phyloP scores from a whole-genome alignment of 2,329 filamentous ascomycete genomes.

The Colletotrichum abscissum region DNA sequence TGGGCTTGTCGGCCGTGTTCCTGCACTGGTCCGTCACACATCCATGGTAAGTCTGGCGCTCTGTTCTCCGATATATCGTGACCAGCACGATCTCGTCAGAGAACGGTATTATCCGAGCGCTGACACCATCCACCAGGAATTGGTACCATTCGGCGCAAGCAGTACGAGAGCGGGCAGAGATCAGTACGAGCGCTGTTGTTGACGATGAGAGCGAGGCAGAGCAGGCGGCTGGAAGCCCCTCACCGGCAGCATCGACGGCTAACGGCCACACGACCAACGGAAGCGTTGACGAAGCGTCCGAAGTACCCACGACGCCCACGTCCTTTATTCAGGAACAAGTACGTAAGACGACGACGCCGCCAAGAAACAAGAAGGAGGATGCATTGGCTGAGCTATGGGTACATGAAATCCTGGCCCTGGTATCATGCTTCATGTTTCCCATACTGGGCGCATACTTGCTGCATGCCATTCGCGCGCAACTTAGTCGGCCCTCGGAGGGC shows the following conservation, averaged over 20 bases:
- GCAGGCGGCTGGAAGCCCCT: constrained; percentile 32
- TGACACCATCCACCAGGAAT: constrained; percentile 57
- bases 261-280: constrained; percentile 21
- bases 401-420: constrained; percentile 80
- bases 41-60: constrained; percentile 76
- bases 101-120: constrained; percentile 22
- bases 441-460: constrained; percentile 84
- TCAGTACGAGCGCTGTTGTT: constrained; percentile 51
- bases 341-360: constrained; percentile 31
- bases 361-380: constrained; percentile 42
- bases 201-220: constrained; percentile 60
- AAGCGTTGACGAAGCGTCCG: constrained; percentile 39
- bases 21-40: constrained; percentile 92
- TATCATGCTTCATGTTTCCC: constrained; percentile 84
- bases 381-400: constrained; percentile 74
- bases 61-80: background rate
- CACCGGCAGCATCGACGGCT: constrained; percentile 18
- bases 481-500: constrained; percentile 86
- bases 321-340: constrained; percentile 35
- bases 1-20: constrained; percentile 85
- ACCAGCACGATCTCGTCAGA: background rate
- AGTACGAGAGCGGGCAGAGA: constrained; percentile 65
- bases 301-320: constrained; percentile 51
- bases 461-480: constrained; percentile 81
- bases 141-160: constrained; percentile 81